phyloP scores from a whole-genome alignment of 805 yeast genomes.

The fission yeast (Schizosaccharomyces pombe) region DNA sequence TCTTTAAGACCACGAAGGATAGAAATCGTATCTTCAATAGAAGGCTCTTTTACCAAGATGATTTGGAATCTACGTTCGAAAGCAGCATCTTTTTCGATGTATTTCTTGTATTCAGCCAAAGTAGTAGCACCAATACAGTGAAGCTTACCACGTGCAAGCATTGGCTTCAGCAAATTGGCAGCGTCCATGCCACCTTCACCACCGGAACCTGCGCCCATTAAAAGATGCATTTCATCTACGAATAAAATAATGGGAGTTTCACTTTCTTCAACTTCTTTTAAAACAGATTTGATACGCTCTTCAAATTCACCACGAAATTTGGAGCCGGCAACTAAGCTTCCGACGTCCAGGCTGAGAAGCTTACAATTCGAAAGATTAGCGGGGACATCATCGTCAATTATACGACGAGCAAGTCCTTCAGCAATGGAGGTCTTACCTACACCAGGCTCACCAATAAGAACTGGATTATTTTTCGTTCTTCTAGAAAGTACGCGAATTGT shows the following conservation, averaged over 20 bases:
- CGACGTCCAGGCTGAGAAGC: slow-evolving; percentile 72
- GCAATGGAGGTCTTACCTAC: slow-evolving; percentile 96
- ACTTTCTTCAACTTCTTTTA: slow-evolving; percentile 63
- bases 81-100: slow-evolving; percentile 91
- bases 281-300: slow-evolving; percentile 89
- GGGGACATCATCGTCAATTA: slow-evolving; percentile 88
- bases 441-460: slow-evolving; percentile 96
- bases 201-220: slow-evolving; percentile 47
- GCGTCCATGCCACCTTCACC: slow-evolving; percentile 85
- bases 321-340: slow-evolving; percentile 95
- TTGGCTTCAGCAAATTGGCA: slow-evolving; percentile 88
- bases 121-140: slow-evolving; percentile 98
- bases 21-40: slow-evolving; percentile 79
- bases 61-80: slow-evolving; percentile 96
- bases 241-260: slow-evolving; percentile 68
- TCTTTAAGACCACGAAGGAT: slow-evolving; percentile 88
- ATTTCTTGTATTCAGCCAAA: slow-evolving; percentile 74
- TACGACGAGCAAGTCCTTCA: slow-evolving; percentile 95
- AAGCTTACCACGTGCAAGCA: slow-evolving; percentile 83
- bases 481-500: slow-evolving; percentile 90
- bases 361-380: slow-evolving; percentile 58
- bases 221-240: slow-evolving; percentile 95
- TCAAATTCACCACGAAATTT: slow-evolving; percentile 97
- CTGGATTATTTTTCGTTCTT: slow-evolving; percentile 89
- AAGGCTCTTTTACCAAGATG: slow-evolving; percentile 86